phyloP scores from a whole-genome alignment of 495 filamentous ascomycete genomes.

The Oidiodendron maius region DNA sequence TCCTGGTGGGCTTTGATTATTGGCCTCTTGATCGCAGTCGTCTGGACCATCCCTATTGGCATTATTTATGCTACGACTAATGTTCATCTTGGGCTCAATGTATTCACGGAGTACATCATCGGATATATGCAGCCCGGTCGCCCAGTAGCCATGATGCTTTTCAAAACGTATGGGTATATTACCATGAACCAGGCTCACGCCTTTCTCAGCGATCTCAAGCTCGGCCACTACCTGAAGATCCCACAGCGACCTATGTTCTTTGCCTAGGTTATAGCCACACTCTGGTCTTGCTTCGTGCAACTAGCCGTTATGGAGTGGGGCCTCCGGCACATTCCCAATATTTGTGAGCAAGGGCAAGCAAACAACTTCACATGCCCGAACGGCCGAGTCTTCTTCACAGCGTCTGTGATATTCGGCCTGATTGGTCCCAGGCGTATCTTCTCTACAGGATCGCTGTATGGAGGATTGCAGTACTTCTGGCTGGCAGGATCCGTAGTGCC shows the following conservation, averaged over 20 bases:
- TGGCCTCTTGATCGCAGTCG: slow-evolving; percentile 52
- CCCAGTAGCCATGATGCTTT: slow-evolving; percentile 65
- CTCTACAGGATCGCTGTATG: slow-evolving; percentile 63
- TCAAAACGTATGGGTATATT: slow-evolving; percentile 72
- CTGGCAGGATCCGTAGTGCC: slow-evolving; percentile 51
- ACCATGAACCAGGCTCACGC: slow-evolving; percentile 53
- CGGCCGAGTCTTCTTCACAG: slow-evolving; percentile 57
- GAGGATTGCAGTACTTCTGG: slow-evolving; percentile 60
- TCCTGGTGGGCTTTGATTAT: slow-evolving; percentile 63
- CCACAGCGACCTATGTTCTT: slow-evolving; percentile 63
- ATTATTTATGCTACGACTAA: slow-evolving; percentile 63
- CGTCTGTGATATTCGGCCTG: slow-evolving; percentile 65
- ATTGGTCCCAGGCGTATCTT: slow-evolving; percentile 63
- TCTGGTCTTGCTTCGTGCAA: slow-evolving; percentile 61
- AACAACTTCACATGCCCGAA: slow-evolving; percentile 66
- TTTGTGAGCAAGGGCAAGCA: slow-evolving; percentile 54
- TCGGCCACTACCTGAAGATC: slow-evolving; percentile 64
- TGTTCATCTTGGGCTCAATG: slow-evolving; percentile 61
- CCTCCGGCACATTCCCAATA: slow-evolving; percentile 51
- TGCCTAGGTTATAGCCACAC: slow-evolving; percentile 60
- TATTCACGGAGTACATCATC: slow-evolving; percentile 66
- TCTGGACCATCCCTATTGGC: slow-evolving; percentile 48
- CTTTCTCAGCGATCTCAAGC: slow-evolving; percentile 49
- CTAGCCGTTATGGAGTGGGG: slow-evolving; percentile 60
- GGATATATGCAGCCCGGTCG: slow-evolving; percentile 65